Evolutionary conservation across 148 eudicot species (phyloP).

Genomic region (Rheum nobile): DNA sequence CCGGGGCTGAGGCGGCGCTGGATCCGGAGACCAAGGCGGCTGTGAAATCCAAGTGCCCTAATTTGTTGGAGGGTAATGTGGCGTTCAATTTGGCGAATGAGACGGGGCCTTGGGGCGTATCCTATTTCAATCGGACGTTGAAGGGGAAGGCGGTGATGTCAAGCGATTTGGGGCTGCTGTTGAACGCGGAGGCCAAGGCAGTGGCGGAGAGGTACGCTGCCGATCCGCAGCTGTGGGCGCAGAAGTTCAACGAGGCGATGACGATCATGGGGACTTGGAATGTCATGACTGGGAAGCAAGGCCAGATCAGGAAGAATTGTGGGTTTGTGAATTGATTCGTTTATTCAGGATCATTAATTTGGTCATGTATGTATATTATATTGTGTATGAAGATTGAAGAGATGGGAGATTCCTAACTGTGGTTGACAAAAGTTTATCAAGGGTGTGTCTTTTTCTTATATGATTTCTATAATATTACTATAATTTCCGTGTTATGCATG

Average conservation of each 20-base stretch:
- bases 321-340: neutral
- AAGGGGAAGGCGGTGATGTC: neutral
- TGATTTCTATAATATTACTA: too few species aligned
- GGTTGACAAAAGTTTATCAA: too few species aligned
- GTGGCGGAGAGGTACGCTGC: neutral
- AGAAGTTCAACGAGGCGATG: neutral
- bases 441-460: too few species aligned
- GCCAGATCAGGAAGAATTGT: neutral
- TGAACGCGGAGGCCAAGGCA: neutral
- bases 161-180: neutral
- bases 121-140: neutral
- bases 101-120: neutral
- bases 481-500: too few species aligned
- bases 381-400: too few species aligned
- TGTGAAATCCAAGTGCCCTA: neutral
- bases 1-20: neutral
- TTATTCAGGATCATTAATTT: too few species aligned
- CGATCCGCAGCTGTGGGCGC: neutral
- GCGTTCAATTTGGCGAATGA: neutral
- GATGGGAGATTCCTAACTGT: too few species aligned
- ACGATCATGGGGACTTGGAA: neutral
- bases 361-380: too few species aligned
- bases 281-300: neutral
- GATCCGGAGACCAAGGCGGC: neutral
- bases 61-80: neutral